A percentile compares a stretch with the other conserved stretches of the same genome.
Conservation (phyloP, 495 filamentous ascomycete genomes). For the Beverwykella pulmonaria region DNA sequence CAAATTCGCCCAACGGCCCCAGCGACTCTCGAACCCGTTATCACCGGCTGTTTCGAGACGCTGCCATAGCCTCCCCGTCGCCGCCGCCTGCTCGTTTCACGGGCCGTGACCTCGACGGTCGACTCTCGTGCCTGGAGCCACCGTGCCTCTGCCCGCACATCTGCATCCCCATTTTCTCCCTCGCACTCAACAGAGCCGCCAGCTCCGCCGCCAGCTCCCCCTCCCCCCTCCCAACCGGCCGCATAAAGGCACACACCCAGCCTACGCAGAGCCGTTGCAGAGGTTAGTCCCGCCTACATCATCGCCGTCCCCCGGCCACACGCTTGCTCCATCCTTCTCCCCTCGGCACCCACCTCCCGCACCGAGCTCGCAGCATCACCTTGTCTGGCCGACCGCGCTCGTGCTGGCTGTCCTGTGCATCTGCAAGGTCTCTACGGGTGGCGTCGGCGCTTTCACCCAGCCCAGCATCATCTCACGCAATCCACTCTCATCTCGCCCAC, state of each 20-base stretch:
- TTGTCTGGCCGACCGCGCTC: conserved; percentile 1
- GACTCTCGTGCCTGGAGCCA: conserved; percentile 13
- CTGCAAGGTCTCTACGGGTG: not conserved
- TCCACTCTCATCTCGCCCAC: not conserved
- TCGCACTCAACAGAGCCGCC: not conserved
- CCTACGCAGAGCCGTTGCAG: not conserved
- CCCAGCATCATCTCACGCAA: not conserved
- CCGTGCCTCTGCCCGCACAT: conserved; percentile 6
- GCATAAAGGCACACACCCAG: not conserved
- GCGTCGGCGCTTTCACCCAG: not conserved
- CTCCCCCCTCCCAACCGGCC: not conserved
- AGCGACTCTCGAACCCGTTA: not conserved
- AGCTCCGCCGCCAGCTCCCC: not conserved
- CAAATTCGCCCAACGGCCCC: conserved; percentile 19
- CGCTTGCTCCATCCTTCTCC: not conserved
- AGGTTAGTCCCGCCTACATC: conserved; percentile 14
- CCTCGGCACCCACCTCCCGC: not conserved
- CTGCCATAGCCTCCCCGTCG: conserved; percentile 14
- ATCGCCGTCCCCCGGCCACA: not conserved
- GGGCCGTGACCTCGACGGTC: conserved; percentile 5
- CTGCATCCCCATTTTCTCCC: not conserved
- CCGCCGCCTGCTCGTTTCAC: conserved; percentile 12
- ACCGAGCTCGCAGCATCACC: conserved; percentile 1
- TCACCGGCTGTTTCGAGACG: conserved; percentile 17
- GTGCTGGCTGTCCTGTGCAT: not conserved